phyloP scores from a whole-genome alignment of 2,329 filamentous ascomycete genomes.

The Cladorrhinum sp. region DNA sequence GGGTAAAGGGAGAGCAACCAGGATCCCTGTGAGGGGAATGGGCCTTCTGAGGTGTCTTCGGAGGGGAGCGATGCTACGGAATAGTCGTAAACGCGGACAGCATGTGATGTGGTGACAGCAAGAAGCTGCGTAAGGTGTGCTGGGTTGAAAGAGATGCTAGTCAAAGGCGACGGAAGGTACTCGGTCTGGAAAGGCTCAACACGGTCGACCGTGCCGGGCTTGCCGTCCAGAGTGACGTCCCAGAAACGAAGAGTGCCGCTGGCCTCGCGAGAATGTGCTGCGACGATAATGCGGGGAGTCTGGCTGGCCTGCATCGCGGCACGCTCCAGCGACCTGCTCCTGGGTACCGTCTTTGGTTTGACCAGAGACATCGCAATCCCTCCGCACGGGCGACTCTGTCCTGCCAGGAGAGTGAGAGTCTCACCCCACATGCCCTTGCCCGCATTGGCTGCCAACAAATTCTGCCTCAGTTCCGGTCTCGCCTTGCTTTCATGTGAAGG shows the following conservation, averaged over 20 bases:
- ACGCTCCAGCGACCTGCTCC: conserved; percentile 40
- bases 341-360: conserved; percentile 36
- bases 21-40: conserved; percentile 57
- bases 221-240: conserved; percentile 51
- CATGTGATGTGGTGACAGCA: conserved; percentile 52
- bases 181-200: conserved; percentile 59
- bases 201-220: conserved; percentile 34
- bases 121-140: conserved; percentile 57
- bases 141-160: conserved; percentile 59
- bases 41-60: conserved; percentile 49
- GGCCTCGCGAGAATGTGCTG: conserved; percentile 58
- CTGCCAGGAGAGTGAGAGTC: conserved; percentile 50
- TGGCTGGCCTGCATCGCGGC: conserved; percentile 30
- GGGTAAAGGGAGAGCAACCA: conserved; percentile 63
- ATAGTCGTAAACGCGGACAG: conserved; percentile 62
- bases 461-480: conserved; percentile 49
- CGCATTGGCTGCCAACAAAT: conserved; percentile 51
- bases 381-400: conserved; percentile 51
- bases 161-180: conserved; percentile 53
- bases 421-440: conserved; percentile 65
- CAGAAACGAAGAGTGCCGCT: conserved; percentile 57
- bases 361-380: conserved; percentile 55
- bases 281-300: conserved; percentile 50
- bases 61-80: conserved; percentile 49
- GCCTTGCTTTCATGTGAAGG: conserved; percentile 59